Percentiles rank a stretch among this genome's conserved stretches.
phyloP scores from a whole-genome alignment of 768 basidiomycete genomes.

The Rhizopogon sp. region DNA sequence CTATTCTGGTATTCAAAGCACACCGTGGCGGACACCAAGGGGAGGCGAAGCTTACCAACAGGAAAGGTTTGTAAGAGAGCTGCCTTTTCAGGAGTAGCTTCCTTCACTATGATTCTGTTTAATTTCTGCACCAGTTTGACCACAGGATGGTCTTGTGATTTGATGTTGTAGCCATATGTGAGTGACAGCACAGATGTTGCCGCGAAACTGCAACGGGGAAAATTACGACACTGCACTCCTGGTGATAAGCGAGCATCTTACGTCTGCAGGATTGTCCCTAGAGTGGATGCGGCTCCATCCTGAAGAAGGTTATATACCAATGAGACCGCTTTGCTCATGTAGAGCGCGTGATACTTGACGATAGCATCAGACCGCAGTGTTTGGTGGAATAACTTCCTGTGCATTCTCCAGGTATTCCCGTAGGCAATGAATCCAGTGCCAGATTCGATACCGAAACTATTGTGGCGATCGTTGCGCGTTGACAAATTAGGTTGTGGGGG shows the following conservation, averaged over 20 bases:
- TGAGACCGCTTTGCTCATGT: not conserved
- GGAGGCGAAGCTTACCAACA: not conserved
- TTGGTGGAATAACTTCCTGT: slow-evolving; percentile 11
- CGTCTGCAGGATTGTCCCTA: slow-evolving; percentile 1
- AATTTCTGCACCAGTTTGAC: not conserved
- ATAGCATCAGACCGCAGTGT: slow-evolving; percentile 6
- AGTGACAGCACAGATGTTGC: not conserved
- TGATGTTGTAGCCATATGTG: slow-evolving; percentile 1
- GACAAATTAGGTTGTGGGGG: not conserved
- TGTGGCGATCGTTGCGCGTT: not conserved
- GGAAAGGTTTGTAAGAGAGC: slow-evolving; percentile 5
- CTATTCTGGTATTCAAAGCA: not conserved
- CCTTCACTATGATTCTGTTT: not conserved
- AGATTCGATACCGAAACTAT: slow-evolving; percentile 8
- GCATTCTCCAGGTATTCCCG: slow-evolving; percentile 11
- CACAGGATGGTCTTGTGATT: slow-evolving; percentile 4
- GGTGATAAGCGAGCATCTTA: not conserved
- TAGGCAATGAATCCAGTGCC: slow-evolving; percentile 7
- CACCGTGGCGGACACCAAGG: not conserved
- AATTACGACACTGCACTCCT: not conserved
- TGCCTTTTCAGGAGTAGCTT: not conserved
- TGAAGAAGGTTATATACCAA: not conserved
- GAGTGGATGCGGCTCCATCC: not conserved
- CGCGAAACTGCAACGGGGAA: not conserved
- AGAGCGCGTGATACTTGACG: slow-evolving; percentile 3